These are phyloP conservation scores for Cicer yamashitae DNA, from an alignment of 306 rosid genomes.

Conservation along the genomic window DNA sequence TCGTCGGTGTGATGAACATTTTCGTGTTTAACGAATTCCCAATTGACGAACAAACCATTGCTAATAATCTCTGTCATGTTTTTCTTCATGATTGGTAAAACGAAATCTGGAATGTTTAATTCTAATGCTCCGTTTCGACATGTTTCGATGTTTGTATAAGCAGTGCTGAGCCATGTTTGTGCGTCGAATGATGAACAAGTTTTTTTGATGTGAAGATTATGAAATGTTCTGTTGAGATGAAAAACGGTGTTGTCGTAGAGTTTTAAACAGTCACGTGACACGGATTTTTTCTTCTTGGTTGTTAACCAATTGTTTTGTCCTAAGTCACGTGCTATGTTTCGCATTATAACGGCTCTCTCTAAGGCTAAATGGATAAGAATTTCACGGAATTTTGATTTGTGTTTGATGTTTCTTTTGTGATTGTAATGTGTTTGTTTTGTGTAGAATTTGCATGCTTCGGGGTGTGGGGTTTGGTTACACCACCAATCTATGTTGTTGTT, in stretches of 20 bases:
- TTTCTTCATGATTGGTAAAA: constrained; percentile 37
- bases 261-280: constrained; percentile 64
- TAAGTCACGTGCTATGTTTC: constrained; percentile 18
- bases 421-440: constrained; percentile 46
- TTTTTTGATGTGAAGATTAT: constrained; percentile 35
- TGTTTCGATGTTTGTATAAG: constrained; percentile 74
- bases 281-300: constrained; percentile 44
- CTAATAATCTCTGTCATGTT: constrained; percentile 76
- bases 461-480: constrained; percentile 88
- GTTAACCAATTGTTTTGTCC: constrained; percentile 28
- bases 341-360: constrained; percentile 52
- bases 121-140: constrained; percentile 65
- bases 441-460: constrained; percentile 65
- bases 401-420: constrained; percentile 39
- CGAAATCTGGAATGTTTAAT: constrained; percentile 52
- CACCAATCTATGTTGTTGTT: constrained; percentile 57
- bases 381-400: constrained; percentile 57
- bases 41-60: constrained; percentile 69
- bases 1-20: background rate
- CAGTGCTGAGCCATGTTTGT: constrained; percentile 92
- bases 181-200: constrained; percentile 66
- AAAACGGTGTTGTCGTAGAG: constrained; percentile 63
- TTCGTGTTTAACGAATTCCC: constrained; percentile 44
- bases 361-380: constrained; percentile 56
- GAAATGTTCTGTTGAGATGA: constrained; percentile 68